phyloP scores from a whole-genome alignment of 2,329 filamentous ascomycete species.

The Sporothrix luriei region DNA sequence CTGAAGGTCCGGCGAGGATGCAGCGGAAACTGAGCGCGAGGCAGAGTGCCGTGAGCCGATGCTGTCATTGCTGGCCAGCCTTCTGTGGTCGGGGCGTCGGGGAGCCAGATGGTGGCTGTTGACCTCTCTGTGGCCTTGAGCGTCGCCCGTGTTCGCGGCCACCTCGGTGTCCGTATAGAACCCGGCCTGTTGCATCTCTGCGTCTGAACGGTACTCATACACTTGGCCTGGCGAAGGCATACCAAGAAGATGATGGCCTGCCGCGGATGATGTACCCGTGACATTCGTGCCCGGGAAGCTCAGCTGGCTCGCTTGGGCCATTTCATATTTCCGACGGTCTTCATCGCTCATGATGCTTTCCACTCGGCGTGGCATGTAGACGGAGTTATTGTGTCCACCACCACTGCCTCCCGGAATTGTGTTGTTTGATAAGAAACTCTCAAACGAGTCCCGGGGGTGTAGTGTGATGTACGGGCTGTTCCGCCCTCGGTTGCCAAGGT shows the following conservation, averaged over 20 bases:
- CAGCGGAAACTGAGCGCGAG: constrained; percentile 30
- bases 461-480: constrained; percentile 48
- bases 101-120: not conserved
- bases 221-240: constrained; percentile 50
- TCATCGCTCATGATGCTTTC: constrained; percentile 79
- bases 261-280: constrained; percentile 29
- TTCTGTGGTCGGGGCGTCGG: constrained; percentile 36
- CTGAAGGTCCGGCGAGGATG: constrained; percentile 26
- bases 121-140: not conserved
- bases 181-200: constrained; percentile 47
- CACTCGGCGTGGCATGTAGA: constrained; percentile 68
- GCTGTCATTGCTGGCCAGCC: constrained; percentile 39
- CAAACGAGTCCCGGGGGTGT: constrained; percentile 64
- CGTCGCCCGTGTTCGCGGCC: constrained; percentile 22
- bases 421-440: constrained; percentile 63
- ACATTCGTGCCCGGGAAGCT: constrained; percentile 42
- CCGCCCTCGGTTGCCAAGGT: not conserved
- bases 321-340: constrained; percentile 71
- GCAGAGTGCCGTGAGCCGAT: constrained; percentile 34
- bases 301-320: constrained; percentile 62
- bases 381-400: constrained; percentile 49
- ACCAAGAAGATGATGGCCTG: constrained; percentile 38
- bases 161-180: constrained; percentile 46
- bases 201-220: constrained; percentile 52
- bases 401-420: constrained; percentile 45